Base-by-base conservation (phyloP, 805 yeast genomes). In the Scheffersomyces ergatensis region DNA sequence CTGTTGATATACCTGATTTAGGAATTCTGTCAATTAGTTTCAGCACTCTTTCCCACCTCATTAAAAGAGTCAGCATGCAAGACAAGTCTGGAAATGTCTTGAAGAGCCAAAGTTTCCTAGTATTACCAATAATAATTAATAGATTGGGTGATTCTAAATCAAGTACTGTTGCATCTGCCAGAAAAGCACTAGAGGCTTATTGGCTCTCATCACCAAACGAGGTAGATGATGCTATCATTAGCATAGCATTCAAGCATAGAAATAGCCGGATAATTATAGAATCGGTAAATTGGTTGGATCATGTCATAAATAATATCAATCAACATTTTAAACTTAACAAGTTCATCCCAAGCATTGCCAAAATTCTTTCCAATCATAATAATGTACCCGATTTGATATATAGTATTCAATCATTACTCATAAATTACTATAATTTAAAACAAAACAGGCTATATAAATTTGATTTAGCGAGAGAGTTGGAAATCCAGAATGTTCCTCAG, bases 11-110 rank as follows among this genome's bases (percentile, higher is more conserved):
- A 3, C 48, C 58, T 2, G 70, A 68, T 36, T 39, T 59, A 25
- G 55, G 67, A 9, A 65, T 78, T 15, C 67, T 68, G 44, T 44
- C 67, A 1, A 40, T 58, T 17, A 68, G 78, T 2, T 78, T 80
- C 50, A 70, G 78, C 21, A 70, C 78, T 0, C 53, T 78, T 3
- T 77, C 81, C 36, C 83, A 80, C 50, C 56, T 80, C 38, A 72
- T 80, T 23, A 80, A 78, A 43, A 60, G 85, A 16, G 76, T 80
- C 5, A 72, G 79, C 35, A 74, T 78, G 58, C 85, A 80, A 57
- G 83, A 79, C 47, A 58, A 67, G 1, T 51, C 57, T 8, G 67
- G 67, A 2, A 19, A 39, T 12, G 63, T 73, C 0, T 60, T 80
- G 33, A 62, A 62, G 43, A 54, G 60, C 2, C 73, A 74, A 29